Base-by-base conservation (phyloP, 2,329 filamentous ascomycete genomes). In the Stachybotrys elegans region DNA sequence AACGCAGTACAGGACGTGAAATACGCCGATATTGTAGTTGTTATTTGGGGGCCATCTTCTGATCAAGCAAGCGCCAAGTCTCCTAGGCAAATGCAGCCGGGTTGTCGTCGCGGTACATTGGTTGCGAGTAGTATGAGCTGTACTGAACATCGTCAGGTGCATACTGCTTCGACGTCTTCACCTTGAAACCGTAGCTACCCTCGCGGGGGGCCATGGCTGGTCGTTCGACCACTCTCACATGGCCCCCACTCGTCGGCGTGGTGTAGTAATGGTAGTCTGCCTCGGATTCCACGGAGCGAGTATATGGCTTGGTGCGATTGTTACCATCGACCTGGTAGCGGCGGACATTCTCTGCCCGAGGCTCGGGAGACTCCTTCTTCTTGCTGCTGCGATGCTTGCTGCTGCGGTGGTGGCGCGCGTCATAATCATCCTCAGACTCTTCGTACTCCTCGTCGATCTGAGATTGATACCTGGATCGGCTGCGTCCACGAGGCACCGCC, bases 371-470 rank as follows among this genome's bases (percentile, higher is more conserved):
- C 4, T 57, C 61, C 14, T 60, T 58, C 37, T 60, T 63, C 53
- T 60, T 62, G 51, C 57, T 61, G 46, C 54, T 56, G 43, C 65
- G 63, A 22, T 66, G 61, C 51, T 65, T 67, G 43, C 58, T 55
- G 17, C 63, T 56, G 12, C 54, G 55, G 8, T 50, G 46, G 5
- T 52, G 53, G 16, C 56, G 56, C n/a, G 22, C 14, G 9, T 61
- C 58, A 17, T 64, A 58, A 1, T 59, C 57, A 2, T 67, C 66
- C 12, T 67, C 64, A 0, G 57, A 59, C 5, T 69, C 66, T n/a
- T n/a, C n/a, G 4, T 49, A 57, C 4, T 66, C 59, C 4, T 60
- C 60, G 9, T 57, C 51, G 13, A 59, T 54, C 46, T 70, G 67
- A 6, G 67, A 22, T 7, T 68, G 61, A 51, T 60, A 51, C 36